Evolutionary conservation across 2,329 filamentous ascomycete species (phyloP).

Genomic region (Fonsecaea multimorphosa): DNA sequence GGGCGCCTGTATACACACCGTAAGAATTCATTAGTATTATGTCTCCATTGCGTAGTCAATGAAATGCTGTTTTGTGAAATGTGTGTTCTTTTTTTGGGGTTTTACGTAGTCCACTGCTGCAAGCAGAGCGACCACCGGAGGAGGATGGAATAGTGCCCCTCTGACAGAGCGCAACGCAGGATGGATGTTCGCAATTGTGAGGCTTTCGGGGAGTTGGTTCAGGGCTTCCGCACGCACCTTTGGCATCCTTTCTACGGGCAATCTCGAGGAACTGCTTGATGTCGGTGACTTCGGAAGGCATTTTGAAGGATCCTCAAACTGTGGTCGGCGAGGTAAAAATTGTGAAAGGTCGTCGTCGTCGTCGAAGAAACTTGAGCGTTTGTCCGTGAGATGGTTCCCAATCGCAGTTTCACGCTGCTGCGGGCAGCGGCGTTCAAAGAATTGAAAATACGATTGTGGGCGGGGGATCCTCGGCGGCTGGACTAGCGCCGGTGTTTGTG

Average conservation of each 20-base stretch:
- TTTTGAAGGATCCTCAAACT: constrained; percentile 61
- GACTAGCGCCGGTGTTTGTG: constrained; percentile 6
- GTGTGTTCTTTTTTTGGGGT: no score
- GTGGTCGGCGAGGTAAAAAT: background rate
- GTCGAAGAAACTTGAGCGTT: background rate
- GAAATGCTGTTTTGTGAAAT: background rate
- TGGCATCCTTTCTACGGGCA: constrained; percentile 99
- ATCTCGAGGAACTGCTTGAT: constrained; percentile 99
- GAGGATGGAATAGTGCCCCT: no score
- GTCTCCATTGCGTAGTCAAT: background rate
- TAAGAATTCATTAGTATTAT: background rate
- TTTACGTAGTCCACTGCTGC: no score
- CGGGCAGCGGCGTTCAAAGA: constrained; percentile 1
- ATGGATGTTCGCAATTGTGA: no score
- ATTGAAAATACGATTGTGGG: constrained; percentile 23
- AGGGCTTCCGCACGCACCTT: no score
- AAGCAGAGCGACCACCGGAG: no score
- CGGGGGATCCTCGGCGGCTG: constrained; percentile 17
- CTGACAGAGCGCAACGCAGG: no score
- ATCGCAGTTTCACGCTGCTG: constrained; percentile 9
- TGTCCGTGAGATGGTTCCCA: constrained; percentile 1
- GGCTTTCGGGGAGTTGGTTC: no score
- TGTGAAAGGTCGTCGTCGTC: no score
- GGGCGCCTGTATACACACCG: constrained; percentile 66
- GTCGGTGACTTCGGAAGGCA: constrained; percentile 97